phyloP scores from a whole-genome alignment of 2,329 filamentous ascomycete genomes.

The Alternaria solani region DNA sequence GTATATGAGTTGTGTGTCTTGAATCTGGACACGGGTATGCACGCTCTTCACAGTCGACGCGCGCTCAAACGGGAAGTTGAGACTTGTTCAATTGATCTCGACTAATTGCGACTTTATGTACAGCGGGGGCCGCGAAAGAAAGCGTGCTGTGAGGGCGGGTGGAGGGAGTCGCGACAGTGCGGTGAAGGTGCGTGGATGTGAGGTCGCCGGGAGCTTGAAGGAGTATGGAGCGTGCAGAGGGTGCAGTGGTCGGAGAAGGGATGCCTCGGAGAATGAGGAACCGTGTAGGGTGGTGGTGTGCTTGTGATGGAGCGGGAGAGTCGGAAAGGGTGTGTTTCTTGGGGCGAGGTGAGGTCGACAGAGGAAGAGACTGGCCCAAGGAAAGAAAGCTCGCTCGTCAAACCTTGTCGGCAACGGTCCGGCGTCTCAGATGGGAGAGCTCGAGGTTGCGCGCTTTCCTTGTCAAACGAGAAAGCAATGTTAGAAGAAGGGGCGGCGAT shows the following conservation, averaged over 20 bases:
- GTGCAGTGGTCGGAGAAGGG: slow-evolving; percentile 41
- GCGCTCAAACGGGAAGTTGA: slow-evolving; percentile 40
- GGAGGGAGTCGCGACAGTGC: slow-evolving; percentile 41
- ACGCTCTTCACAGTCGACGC: slow-evolving; percentile 44
- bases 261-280: slow-evolving; percentile 35
- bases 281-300: slow-evolving; percentile 40
- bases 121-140: slow-evolving; percentile 84
- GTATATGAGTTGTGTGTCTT: slow-evolving; percentile 35
- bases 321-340: slow-evolving; percentile 39
- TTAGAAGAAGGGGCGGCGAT: slow-evolving; percentile 25
- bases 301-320: slow-evolving; percentile 42
- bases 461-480: slow-evolving; percentile 24
- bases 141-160: slow-evolving; percentile 79
- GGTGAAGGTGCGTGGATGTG: slow-evolving; percentile 41
- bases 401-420: slow-evolving; percentile 47
- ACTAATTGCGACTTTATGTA: slow-evolving; percentile 62
- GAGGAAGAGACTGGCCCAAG: slow-evolving; percentile 45
- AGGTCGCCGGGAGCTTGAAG: slow-evolving; percentile 46
- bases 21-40: slow-evolving; percentile 21
- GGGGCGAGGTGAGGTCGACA: slow-evolving; percentile 40
- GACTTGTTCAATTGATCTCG: slow-evolving; percentile 50
- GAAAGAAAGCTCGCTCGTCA: slow-evolving; percentile 52
- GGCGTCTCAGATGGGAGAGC: slow-evolving; percentile 33
- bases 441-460: slow-evolving; percentile 31
- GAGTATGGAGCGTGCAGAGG: slow-evolving; percentile 45